Conservation (phyloP, 106 monocot genomes). For the Triglochin maritima region DNA sequence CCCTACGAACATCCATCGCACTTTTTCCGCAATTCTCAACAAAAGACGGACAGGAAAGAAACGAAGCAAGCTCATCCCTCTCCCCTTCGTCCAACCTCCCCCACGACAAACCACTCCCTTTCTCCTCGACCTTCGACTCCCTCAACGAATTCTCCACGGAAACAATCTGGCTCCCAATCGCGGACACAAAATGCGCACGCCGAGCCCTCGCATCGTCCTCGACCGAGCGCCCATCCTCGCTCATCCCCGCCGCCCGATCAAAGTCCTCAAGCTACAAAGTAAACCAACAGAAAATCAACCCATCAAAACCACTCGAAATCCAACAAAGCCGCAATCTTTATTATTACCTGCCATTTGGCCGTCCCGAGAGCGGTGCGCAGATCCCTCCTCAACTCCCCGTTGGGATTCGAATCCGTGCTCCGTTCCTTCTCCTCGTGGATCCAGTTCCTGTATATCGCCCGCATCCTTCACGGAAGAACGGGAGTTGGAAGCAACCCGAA, state of each 20-base stretch:
- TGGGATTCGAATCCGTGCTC: not conserved
- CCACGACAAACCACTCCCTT: constrained; percentile 5
- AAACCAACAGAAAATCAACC: not conserved
- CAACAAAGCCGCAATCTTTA: not conserved
- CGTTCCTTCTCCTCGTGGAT: constrained; percentile 11
- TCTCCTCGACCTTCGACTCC: constrained; percentile 10
- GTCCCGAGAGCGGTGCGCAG: constrained; percentile 26
- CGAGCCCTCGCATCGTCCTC: constrained; percentile 14
- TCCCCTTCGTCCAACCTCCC: constrained; percentile 19
- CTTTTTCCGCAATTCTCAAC: not conserved
- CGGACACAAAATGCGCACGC: constrained; percentile 15
- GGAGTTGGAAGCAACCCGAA: not conserved
- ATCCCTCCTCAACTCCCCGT: constrained; percentile 15
- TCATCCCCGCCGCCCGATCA: constrained; percentile 14
- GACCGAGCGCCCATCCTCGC: not conserved
- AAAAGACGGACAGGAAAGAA: constrained; percentile 8
- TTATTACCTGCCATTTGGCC: constrained; percentile 23
- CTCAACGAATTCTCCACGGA: constrained; percentile 14
- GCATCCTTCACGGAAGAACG: constrained; percentile 13
- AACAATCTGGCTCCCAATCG: constrained; percentile 18
- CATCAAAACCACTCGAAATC: not conserved
- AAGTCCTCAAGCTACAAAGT: constrained; percentile 22
- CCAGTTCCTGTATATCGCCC: constrained; percentile 21
- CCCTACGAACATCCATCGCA: not conserved
- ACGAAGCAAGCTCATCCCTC: constrained; percentile 22